Base-by-base conservation (phyloP, 2,329 filamentous ascomycete genomes). In the Rutstroemia sp. region DNA sequence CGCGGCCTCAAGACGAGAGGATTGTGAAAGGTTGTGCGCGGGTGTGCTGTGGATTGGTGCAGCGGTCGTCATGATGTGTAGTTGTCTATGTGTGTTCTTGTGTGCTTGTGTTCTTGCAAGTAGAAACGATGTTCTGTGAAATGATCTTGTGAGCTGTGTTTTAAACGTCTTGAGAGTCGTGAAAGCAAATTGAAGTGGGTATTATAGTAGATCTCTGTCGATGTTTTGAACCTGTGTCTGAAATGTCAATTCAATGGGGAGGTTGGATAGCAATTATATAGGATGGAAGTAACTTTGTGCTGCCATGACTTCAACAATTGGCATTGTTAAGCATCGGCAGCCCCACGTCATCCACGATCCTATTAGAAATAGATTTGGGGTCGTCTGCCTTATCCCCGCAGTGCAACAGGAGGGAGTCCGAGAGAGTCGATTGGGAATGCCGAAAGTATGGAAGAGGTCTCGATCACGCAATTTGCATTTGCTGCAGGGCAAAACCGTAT, bases 21-120 rank as follows among this genome's bases (percentile, higher is more conserved):
- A 67, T 41, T 60, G 53, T 23, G 68, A 68, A 19, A 70, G 66
- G 51, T 75, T 70, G 60, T 76, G 74, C 9, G 73, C 73, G 8
- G 73, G 68, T 2, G 69, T 74, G 5, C 71, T 70, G 27, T 69
- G 68, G 16, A 72, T 61, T 19, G 66, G 61, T 56, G 62, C 60
- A 53, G 72, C 72, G 38, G 74, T 70, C 56, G 74, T 71, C 67
- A 75, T 73, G 68, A 70, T 39, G 14, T 50, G 23, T 6, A 37
- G 16, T n/a, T 57, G 23, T 49, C 46, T 23, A 50, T 45, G 38
- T 37, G 14, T 1, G 47, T 27, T 27, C 25, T 27, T 27, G 5
- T 27, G 25, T 27, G 25, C 25, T 27, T 27, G 25, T 27, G 27
- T 21, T 45, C 16, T 25, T 23, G 42, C 37, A 21, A 19, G 51